Base-by-base conservation (phyloP, 495 filamentous ascomycete species). In the Pseudevernia furfuracea region DNA sequence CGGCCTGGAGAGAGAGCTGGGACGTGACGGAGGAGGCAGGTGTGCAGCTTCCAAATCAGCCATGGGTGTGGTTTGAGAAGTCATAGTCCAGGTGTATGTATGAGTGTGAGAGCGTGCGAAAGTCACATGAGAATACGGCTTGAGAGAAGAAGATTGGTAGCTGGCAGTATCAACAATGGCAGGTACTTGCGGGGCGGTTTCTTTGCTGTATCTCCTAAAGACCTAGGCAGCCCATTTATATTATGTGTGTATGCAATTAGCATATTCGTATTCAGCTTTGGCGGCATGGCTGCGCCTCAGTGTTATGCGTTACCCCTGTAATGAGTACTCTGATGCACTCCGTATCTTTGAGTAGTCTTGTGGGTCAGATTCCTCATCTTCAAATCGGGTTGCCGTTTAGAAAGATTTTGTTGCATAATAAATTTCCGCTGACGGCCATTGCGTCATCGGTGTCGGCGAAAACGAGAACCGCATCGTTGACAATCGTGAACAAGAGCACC, bases 21-120 rank as follows among this genome's bases (percentile, higher is more conserved):
- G 38, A 32, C 49, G 25, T 30, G 53, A 48, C 3, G 34, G 48
- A 44, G 41, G 52, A 46, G 39, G 52, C n/a, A 46, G n/a, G 10
- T 48, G 52, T 37, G 38, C 38, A 57, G 52, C 53, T 58, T 63
- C 52, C 39, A 44, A 23, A 38, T 48, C 52, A 23, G 49, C 23
- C 36, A 44, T 32, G 9, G 61, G 23, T 21, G 30, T 53, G 34
- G 21, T 25, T 37, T 39, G 60, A 39, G 60, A 30, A 53, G 14
- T 4, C 25, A 53, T 53, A 19, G 49, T 53, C 49, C 28, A 19
- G 25, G 25, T 30, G 49, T n/a, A n/a, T n/a, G n/a, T n/a, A n/a
- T 32, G 25, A 19, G 6, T 49, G 46, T 11, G 46, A 28, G 46
- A 49, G 9, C 23, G 46, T 53, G 28, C 14, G 28, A 14, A 32